Evolutionary conservation across 352 stramenopile genomes (phyloP).

Genomic region (Globisporangium nodosum): DNA sequence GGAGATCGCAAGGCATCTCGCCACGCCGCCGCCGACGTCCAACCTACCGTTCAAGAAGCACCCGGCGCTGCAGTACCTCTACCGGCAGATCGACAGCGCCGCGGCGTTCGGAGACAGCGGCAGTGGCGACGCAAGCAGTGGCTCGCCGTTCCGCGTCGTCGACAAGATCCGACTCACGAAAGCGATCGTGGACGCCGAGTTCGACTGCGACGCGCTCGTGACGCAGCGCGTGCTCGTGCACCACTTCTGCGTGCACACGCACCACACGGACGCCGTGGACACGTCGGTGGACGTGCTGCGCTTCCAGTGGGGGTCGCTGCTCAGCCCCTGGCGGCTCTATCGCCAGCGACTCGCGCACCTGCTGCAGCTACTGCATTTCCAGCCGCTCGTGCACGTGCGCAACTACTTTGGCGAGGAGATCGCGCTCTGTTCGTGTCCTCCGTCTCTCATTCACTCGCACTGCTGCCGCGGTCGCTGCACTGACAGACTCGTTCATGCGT

Average conservation of each 20-base stretch:
- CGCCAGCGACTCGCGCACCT: slow-evolving; percentile 9
- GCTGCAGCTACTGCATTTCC: slow-evolving; percentile 21
- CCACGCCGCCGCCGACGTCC: slow-evolving; percentile 15
- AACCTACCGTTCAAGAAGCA: slow-evolving; percentile 50
- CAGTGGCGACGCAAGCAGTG: slow-evolving; percentile 13
- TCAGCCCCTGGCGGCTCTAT: slow-evolving; percentile 22
- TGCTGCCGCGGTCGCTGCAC: not conserved
- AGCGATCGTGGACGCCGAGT: slow-evolving; percentile 58
- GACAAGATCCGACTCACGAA: slow-evolving; percentile 80
- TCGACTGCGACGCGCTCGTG: slow-evolving; percentile 64
- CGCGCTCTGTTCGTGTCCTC: slow-evolving; percentile 54
- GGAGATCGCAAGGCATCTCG: not conserved
- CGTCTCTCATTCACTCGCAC: not conserved
- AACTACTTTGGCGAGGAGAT: slow-evolving; percentile 84
- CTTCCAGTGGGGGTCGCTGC: slow-evolving; percentile 40
- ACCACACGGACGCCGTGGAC: slow-evolving; percentile 55
- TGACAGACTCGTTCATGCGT: not conserved
- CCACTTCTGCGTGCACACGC: slow-evolving; percentile 55
- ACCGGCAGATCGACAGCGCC: slow-evolving; percentile 46
- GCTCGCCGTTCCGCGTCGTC: slow-evolving; percentile 60
- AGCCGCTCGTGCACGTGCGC: slow-evolving; percentile 50
- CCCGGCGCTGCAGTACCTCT: slow-evolving; percentile 57
- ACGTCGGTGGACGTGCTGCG: slow-evolving; percentile 59
- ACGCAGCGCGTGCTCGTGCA: slow-evolving; percentile 38
- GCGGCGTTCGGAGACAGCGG: not conserved